These are phyloP conservation scores for Candida stauntonica DNA, from an alignment of 805 yeast species.

Conservation along the genomic window DNA sequence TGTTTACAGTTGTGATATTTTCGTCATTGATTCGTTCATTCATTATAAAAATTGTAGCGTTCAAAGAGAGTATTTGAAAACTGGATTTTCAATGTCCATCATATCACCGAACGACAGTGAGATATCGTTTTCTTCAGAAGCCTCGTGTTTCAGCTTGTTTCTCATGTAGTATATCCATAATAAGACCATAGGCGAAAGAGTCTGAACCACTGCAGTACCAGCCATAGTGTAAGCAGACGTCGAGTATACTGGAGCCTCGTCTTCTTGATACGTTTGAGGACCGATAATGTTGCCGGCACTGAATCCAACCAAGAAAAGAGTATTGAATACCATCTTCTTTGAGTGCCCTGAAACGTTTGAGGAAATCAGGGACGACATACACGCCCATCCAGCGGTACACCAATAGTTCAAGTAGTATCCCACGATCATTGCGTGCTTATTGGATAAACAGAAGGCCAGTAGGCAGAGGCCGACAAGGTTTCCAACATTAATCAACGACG, in stretches of 20 bases:
- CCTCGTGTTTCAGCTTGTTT: constrained; percentile 28
- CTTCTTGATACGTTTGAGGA: constrained; percentile 61
- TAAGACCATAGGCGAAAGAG: constrained; percentile 5
- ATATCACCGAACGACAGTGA: not conserved
- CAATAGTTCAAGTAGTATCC: constrained; percentile 31
- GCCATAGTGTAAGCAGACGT: constrained; percentile 25
- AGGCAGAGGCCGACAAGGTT: constrained; percentile 30
- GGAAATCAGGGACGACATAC: constrained; percentile 31
- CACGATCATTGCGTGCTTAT: constrained; percentile 24
- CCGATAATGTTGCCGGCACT: constrained; percentile 67
- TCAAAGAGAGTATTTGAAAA: not conserved
- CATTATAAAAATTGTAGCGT: too few species aligned
- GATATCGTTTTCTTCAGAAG: not conserved
- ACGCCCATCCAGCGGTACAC: constrained; percentile 33
- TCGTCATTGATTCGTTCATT: too few species aligned
- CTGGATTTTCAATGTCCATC: not conserved
- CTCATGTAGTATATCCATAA: constrained; percentile 3
- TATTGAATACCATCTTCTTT: constrained; percentile 57
- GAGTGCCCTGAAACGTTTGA: constrained; percentile 67
- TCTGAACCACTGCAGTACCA: constrained; percentile 7
- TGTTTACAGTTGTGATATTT: constrained; percentile 7
- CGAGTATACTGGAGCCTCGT: constrained; percentile 53
- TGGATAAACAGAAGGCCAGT: constrained; percentile 30
- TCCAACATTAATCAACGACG: constrained; percentile 19
- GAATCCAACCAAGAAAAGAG: constrained; percentile 56